Evolutionary conservation across 176 grass and related monocot genomes (phyloP), one percentile per base, ranked within the genome.

Genomic region (Musa acuminata): DNA sequence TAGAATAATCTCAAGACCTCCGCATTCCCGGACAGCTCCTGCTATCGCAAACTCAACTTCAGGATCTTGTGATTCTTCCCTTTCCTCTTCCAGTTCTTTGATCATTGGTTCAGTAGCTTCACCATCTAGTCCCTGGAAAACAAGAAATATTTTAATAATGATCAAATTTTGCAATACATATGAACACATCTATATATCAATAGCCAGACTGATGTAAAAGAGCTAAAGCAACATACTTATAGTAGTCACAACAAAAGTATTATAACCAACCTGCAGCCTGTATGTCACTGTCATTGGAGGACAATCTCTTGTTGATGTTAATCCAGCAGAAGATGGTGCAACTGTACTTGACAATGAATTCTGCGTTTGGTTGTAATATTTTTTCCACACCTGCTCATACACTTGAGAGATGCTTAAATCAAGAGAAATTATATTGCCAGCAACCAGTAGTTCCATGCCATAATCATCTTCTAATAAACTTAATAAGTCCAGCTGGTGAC

Each of bases 61-160:
- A 52, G 94, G 94, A 81, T 98, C 94, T 82, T 91, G 94, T 82
- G 88, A 91, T 85, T 93, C 94, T 78, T 98, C 94, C 80, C 90
- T 93, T 87, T 98, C 94, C 60, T 98, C 94, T 84, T 98, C 94
- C 69, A 98, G 80, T 79, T 98, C 94, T 84, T 98, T 98, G 79
- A 98, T 98, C 94, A 98, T 98, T 70, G 90, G 94, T 67, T 98
- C 94, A 17, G 94, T 98, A 59, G 94, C 94, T 91, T 98, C 94
- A 76, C 94, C 94, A 87, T 98, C 94, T 80, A 93, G 84, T 72
- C 94, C 94, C 94, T 98, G 76, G 14, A 58, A 80, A 86, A 81
- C 22, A 54, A 50, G 65, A 68, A 65, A 27, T 21, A 19, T 49
- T 76, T 71, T 49, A 62, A 72, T 29, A 70, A 79, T 13, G 55